phyloP scores from a whole-genome alignment of 257 asterid species.

The Forsythia viridissima region DNA sequence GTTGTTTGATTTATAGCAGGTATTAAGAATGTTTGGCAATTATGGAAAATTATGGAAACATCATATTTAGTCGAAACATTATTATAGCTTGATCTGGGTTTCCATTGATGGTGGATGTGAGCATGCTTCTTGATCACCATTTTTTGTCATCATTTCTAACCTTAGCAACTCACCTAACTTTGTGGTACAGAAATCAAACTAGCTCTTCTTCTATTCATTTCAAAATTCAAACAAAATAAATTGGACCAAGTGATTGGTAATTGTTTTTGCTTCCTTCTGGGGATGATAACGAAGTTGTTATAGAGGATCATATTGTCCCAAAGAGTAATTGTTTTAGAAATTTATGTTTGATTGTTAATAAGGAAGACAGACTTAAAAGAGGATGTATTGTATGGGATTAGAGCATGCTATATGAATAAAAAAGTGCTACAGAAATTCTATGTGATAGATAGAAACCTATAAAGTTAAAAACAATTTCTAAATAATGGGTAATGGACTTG shows the following conservation, averaged over 20 bases:
- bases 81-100: background rate
- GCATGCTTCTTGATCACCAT: background rate
- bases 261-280: background rate
- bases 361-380: background rate
- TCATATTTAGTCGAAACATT: background rate
- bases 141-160: background rate
- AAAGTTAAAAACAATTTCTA: background rate
- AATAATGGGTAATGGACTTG: background rate
- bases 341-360: background rate
- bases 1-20: background rate
- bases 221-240: background rate
- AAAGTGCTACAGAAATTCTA: background rate
- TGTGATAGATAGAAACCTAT: background rate
- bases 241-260: background rate
- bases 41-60: background rate
- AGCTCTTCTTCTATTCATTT: background rate
- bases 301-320: background rate
- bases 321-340: background rate
- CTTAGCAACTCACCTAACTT: background rate
- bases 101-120: background rate
- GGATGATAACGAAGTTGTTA: background rate
- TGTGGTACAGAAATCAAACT: background rate
- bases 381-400: background rate
- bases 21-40: background rate
- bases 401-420: background rate